Percentiles rank a stretch among this genome's conserved stretches.
phyloP scores from a whole-genome alignment of 495 filamentous ascomycete species.

The Aspergillus affinis region DNA sequence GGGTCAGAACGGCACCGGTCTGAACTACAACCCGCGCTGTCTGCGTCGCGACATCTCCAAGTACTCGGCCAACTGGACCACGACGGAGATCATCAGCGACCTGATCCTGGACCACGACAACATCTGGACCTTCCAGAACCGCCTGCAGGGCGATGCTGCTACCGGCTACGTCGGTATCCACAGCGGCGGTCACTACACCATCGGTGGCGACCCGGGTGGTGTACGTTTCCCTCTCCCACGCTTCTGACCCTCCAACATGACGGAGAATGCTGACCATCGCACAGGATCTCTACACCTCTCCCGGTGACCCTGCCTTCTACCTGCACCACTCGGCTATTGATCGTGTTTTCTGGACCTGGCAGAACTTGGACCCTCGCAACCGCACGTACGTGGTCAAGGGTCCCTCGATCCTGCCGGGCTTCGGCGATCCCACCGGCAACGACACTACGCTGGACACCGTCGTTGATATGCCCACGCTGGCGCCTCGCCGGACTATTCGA shows the following conservation, averaged over 20 bases:
- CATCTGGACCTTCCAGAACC: constrained; percentile 10
- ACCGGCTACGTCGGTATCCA: constrained; percentile 50
- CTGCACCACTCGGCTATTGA: constrained; percentile 53
- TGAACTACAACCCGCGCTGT: constrained; percentile 56
- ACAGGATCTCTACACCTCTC: constrained; percentile 22
- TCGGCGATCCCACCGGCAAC: background rate
- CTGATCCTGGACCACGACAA: constrained; percentile 7
- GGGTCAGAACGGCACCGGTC: constrained; percentile 13
- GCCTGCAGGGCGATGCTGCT: constrained; percentile 9
- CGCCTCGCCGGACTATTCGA: constrained; percentile 28
- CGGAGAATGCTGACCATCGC: background rate
- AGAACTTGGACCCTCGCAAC: constrained; percentile 29
- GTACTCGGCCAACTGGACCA: constrained; percentile 7
- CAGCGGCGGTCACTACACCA: constrained; percentile 57
- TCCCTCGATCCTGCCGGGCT: constrained; percentile 29
- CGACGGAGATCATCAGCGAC: constrained; percentile 4
- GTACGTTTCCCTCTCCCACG: background rate
- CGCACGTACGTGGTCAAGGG: constrained; percentile 22
- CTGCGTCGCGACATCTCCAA: constrained; percentile 53
- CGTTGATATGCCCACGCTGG: constrained; percentile 31
- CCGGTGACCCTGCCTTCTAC: constrained; percentile 49
- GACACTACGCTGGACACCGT: constrained; percentile 38
- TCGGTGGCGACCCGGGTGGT: constrained; percentile 47
- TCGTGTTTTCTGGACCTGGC: constrained; percentile 55
- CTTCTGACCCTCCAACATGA: constrained; percentile 14